A percentile compares a stretch with the other conserved stretches of the same genome.
Evolutionary conservation across 768 basidiomycete genomes (phyloP).

Genomic region (Mycena crocata): DNA sequence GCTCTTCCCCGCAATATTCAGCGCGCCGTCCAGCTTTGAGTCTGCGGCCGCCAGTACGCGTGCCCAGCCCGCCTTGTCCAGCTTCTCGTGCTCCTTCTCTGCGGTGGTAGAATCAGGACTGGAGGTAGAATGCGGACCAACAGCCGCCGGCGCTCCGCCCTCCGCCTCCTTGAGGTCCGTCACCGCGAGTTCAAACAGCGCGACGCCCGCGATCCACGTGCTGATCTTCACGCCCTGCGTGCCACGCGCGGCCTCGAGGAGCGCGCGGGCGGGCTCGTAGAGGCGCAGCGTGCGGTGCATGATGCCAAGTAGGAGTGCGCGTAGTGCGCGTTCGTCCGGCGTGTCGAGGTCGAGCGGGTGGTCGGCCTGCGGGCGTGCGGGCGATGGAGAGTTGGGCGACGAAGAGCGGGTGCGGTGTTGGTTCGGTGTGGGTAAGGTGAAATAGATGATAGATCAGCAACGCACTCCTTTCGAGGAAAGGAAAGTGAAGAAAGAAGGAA

Average conservation of each 20-base stretch:
- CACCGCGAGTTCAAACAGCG: slow-evolving; percentile 78
- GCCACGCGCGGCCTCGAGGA: slow-evolving; percentile 63
- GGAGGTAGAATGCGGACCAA: too few species aligned
- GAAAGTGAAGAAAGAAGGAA: background rate
- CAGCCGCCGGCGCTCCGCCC: too few species aligned
- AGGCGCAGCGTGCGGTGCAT: slow-evolving; percentile 68
- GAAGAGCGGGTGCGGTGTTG: background rate
- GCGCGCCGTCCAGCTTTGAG: slow-evolving; percentile 57
- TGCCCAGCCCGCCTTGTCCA: slow-evolving; percentile 59
- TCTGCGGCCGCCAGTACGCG: slow-evolving; percentile 59
- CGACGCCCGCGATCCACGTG: slow-evolving; percentile 76
- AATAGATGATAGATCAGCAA: too few species aligned
- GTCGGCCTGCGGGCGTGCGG: background rate
- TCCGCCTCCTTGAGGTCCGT: slow-evolving; percentile 73
- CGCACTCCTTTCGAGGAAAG: background rate
- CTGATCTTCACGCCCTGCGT: slow-evolving; percentile 59
- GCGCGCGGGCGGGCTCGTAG: slow-evolving; percentile 56
- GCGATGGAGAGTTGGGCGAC: background rate
- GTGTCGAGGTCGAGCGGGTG: slow-evolving; percentile 69
- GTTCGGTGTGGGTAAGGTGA: too few species aligned
- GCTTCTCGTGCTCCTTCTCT: slow-evolving; percentile 27
- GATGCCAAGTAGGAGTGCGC: slow-evolving; percentile 76
- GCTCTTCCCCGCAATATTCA: too few species aligned
- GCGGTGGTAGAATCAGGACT: too few species aligned
- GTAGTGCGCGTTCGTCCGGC: slow-evolving; percentile 76